Evolutionary conservation across 805 yeast species (phyloP).

Genomic region (Metschnikowia peoriensis): DNA sequence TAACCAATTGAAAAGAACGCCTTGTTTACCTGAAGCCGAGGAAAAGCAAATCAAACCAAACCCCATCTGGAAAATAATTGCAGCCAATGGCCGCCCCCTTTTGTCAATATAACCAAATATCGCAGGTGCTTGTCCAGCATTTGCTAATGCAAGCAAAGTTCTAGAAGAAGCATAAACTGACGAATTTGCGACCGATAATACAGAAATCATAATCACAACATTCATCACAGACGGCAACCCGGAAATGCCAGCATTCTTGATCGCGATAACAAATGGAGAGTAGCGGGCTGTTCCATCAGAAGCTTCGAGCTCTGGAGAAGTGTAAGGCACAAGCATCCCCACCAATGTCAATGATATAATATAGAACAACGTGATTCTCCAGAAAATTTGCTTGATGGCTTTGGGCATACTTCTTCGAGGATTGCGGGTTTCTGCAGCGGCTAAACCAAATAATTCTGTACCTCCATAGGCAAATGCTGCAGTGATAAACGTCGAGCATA

Average conservation of each 20-base stretch:
- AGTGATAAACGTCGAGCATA: constrained; percentile 37
- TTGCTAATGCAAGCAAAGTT: constrained; percentile 63
- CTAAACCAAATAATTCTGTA: constrained; percentile 40
- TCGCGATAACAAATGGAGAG: constrained; percentile 44
- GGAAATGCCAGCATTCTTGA: constrained; percentile 39
- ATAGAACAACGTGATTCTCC: constrained; percentile 41
- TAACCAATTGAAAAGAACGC: constrained; percentile 24
- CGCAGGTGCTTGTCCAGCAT: constrained; percentile 66
- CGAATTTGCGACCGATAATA: constrained; percentile 60
- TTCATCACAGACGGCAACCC: constrained; percentile 44
- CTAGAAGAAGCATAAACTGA: constrained; percentile 71
- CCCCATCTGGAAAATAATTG: constrained; percentile 30
- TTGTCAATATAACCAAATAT: constrained; percentile 41
- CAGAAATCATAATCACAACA: constrained; percentile 38
- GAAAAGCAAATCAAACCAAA: constrained; percentile 64
- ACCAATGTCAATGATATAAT: constrained; percentile 40
- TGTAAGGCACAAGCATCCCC: constrained; percentile 41
- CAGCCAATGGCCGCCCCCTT: constrained; percentile 42
- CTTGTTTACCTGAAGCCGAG: constrained; percentile 37
- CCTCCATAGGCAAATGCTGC: constrained; percentile 45
- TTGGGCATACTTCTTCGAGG: constrained; percentile 41
- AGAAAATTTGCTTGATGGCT: constrained; percentile 45
- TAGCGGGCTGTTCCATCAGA: constrained; percentile 32
- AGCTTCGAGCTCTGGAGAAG: constrained; percentile 22
- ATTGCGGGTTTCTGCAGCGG: constrained; percentile 35